Percentiles rank a stretch among this genome's conserved stretches.
Conservation (phyloP, 2,329 filamentous ascomycete genomes). For the Microthyrium microscopicum region DNA sequence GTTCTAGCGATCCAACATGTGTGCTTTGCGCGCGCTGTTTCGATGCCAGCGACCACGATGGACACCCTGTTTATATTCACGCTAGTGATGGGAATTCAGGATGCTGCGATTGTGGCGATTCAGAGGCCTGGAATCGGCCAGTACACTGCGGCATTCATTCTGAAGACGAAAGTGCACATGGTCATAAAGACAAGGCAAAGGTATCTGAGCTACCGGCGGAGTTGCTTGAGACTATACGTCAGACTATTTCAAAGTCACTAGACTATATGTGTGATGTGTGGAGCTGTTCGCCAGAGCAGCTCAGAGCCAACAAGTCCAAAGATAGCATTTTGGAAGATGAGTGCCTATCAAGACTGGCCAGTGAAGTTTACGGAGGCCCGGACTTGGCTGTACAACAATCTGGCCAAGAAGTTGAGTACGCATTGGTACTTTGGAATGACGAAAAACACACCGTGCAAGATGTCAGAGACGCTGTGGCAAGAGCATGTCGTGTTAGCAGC, state of each 20-base stretch:
- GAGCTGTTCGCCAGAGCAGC: constrained; percentile 90
- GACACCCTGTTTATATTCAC: constrained; percentile 77
- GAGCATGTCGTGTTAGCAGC: constrained; percentile 62
- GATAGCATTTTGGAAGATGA: constrained; percentile 73
- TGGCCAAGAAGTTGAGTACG: constrained; percentile 57
- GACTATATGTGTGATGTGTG: constrained; percentile 98
- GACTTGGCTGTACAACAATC: constrained; percentile 36
- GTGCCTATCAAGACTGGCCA: constrained; percentile 55
- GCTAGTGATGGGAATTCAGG: constrained; percentile 84
- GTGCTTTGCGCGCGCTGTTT: constrained; percentile 90
- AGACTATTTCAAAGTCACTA: constrained; percentile 69
- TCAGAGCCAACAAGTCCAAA: constrained; percentile 69
- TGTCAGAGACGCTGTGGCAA: constrained; percentile 74
- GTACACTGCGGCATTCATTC: constrained; percentile 91
- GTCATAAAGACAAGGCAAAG: constrained; percentile 36
- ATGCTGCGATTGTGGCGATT: constrained; percentile 93
- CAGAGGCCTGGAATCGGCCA: constrained; percentile 80
- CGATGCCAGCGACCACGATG: constrained; percentile 85
- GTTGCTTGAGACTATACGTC: constrained; percentile 58
- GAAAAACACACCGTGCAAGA: constrained; percentile 95
- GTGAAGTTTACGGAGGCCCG: constrained; percentile 48
- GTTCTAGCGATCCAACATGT: constrained; percentile 86
- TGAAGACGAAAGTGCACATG: constrained; percentile 21
- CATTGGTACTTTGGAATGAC: constrained; percentile 88
- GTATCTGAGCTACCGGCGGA: constrained; percentile 52